Evolutionary conservation across 495 filamentous ascomycete genomes (phyloP), one percentile per base, ranked within the genome.

Genomic region (Evansstolkia leycettana): DNA sequence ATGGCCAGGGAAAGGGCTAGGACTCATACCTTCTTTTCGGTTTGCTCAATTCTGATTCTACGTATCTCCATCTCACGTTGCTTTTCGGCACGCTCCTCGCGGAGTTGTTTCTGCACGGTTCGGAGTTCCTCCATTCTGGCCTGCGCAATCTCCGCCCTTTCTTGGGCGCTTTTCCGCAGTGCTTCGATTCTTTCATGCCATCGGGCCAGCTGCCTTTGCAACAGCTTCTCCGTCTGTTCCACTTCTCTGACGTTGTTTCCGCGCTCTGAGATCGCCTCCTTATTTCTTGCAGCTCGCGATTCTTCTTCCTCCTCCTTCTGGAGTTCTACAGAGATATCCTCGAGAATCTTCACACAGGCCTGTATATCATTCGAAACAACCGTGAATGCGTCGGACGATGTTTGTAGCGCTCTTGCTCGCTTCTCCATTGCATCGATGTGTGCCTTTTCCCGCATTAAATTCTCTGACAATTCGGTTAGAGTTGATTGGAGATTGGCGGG

Each of bases 11-110:
- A n/a, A n/a, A n/a, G n/a, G 17, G 26, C 15, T 10, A 15, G 2
- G 26, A 35, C 31, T 48, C 67, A 41, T 70, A 88, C 87, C 82
- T 96, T 94, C 68, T 94, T 95, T 74, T 95, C 90, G 20, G 84
- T 94, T 67, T 94, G 86, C 63, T 96, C 89, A 41, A 96, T 96
- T 35, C 86, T 62, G 7, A 95, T 85, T 43, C 84, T 74, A 55
- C 87, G 71, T 50, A 75, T 73, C 64, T 98, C 90, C 64, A 96
- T 90, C 52, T 95, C 90, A 14, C 78, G 73, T 24, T 79, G 78
- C 60, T 89, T 89, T 34, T 84, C 84, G 0, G 69, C 67, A 42
- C 85, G 69, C 67, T 98, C 92, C 40, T 90, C 82, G 0, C 78
- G 82, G 34, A 96, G 57, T 45, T 76, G 71, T 49, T 74, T 75